These are phyloP conservation scores for Pleurotus tuoliensis DNA, from an alignment of 768 basidiomycete species.

Conservation along the genomic window DNA sequence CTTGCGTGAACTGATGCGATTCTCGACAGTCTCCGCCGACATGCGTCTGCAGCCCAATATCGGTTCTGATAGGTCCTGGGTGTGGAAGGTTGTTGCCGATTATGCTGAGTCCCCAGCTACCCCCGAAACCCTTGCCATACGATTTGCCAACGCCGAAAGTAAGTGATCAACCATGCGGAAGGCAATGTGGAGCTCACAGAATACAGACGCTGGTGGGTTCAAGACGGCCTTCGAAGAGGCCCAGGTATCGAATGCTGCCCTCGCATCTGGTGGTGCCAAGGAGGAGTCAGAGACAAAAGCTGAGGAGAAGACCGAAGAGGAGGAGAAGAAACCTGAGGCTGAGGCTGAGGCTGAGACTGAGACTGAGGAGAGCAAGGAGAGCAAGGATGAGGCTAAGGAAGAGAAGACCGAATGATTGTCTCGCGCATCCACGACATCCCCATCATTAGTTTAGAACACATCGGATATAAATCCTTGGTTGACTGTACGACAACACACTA, in stretches of 20 bases:
- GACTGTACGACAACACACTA: neutral
- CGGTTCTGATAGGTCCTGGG: conserved; percentile 98
- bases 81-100: conserved; percentile 96
- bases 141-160: conserved; percentile 97
- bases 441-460: neutral
- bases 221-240: conserved; percentile 87
- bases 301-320: conserved; percentile 27
- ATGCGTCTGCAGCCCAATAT: conserved; percentile 98
- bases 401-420: conserved; percentile 11
- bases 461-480: neutral
- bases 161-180: conserved; percentile 27
- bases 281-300: conserved; percentile 18
- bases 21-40: conserved; percentile 68
- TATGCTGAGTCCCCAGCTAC: conserved; percentile 89
- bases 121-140: conserved; percentile 94
- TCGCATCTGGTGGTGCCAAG: conserved; percentile 26
- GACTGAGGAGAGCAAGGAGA: conserved; percentile 23
- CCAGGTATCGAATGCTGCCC: conserved; percentile 61
- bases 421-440: neutral
- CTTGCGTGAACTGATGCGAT: conserved; percentile 2
- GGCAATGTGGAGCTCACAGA: neutral
- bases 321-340: conserved; percentile 21
- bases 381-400: conserved; percentile 30
- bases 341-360: conserved; percentile 20
- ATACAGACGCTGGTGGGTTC: conserved; percentile 78